Evolutionary conservation across 306 rosid species (phyloP), one percentile per base, ranked within the genome.

Genomic region (Ammopiptanthus mongolicus): DNA sequence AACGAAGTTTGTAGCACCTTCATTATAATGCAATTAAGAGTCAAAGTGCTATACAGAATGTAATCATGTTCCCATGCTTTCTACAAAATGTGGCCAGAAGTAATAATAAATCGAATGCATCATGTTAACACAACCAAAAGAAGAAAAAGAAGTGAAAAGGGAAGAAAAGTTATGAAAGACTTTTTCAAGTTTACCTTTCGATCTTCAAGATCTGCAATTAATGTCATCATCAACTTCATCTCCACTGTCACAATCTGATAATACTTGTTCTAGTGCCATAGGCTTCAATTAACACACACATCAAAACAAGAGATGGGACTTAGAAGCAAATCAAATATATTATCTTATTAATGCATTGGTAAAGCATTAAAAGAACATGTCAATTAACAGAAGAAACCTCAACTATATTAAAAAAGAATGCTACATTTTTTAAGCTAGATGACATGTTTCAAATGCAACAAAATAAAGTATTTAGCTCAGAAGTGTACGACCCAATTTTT

Each of bases 171-270:
- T 36, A 44, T 52, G 21, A 65, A 61, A 73, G 64, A 61, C 19
- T 46, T 28, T 42, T 59, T 63, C 41, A 47, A 72, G 82, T 80
- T 70, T 90, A 95, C 99, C 93, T 97, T 90, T 88, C 86, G 85
- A 84, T 95, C 99, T 79, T 95, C 99, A 67, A 95, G 96, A 81
- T 92, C 97, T 36, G 99, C 97, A 87, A n/a, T n/a, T n/a, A n/a
- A 95, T 81, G 61, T 82, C 97, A 59, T 89, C 92, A 75, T 95
- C 99, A 65, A 90, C 89, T 87, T 95, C 99, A 63, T 88, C 97
- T 86, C 92, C 99, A 15, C 99, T 95, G 73, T 95, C 99, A 39
- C 79, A 83, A 56, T 95, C 99, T 5, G 99, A 90, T 63, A 89
- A 58, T 74, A 92, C 97, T 90, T 95, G 93, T 63, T 95, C 96